Evolutionary conservation across 768 basidiomycete species (phyloP), one percentile per base, ranked within the genome.

Genomic region (Kwoniella botswanensis): DNA sequence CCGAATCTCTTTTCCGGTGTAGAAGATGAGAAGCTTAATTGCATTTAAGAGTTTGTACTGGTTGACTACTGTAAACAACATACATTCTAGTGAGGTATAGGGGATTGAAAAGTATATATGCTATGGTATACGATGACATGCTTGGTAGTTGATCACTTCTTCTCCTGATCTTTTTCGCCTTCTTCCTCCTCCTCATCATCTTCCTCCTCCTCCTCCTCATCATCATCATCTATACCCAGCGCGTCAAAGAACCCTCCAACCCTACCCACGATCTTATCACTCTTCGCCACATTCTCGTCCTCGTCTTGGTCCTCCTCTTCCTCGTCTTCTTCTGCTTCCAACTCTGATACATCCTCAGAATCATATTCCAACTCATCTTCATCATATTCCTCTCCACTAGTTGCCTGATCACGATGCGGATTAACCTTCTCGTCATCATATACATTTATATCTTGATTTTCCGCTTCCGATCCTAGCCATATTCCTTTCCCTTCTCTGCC

Each of bases 231-330:
- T 9, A 72, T 58, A 60, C 65, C 73, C 21, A 81, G 58, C 1
- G 78, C 79, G 10, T 76, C 79, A 56, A 80, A 80, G 66, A 76
- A 77, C 15, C 79, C 73, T 26, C 68, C 66, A 17, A 67, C 67
- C 50, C 73, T 71, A 10, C 52, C 65, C 43, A 67, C 71, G 12
- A 67, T 65, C n/a, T 52, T 68, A 46, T 63, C 65, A 29, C 17
- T 46, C 50, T 62, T 68, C 17, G 1, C 24, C 29, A 69, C 35
- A 15, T 69, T 71, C 29, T 75, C 80, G 17, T 77, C 82, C 17
- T 84, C 85, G 1, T 77, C 83, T 26, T 83, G 84, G 43, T 78
- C 82, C 21, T 84, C 84, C 2, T 82, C 82, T 7, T 84, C 83
- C 41, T 60, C 74, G 17, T 42, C 64, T 42, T 66, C 63, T 21